Evolutionary conservation across 176 grass and related monocot species (phyloP), one percentile per base, ranked within the genome.

Genomic region (Musa troglodytarum): DNA sequence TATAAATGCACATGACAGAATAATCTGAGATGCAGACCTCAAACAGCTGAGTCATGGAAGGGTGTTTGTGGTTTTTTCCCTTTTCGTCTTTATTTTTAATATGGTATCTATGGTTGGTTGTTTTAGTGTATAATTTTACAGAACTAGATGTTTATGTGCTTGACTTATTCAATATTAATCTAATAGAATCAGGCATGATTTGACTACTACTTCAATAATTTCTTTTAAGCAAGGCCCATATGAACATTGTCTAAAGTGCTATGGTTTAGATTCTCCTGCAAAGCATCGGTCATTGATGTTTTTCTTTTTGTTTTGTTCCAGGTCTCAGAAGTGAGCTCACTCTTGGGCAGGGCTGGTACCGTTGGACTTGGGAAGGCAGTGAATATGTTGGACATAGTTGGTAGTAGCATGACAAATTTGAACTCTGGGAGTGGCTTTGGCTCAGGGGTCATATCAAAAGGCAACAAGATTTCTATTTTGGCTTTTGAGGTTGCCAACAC

Each of bases 401-500:
- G 80, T 82, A 82, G 73, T 69, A 76, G 63, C 21, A 67, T 72
- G 63, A 51, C 62, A 14, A 84, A 53, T 54, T 75, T 82, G 49
- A 77, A 66, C 52, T 66, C 79, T 26, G 63, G 76, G 61, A 63
- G 29, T 52, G 74, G 79, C 13, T 74, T 34, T 79, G 76, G 55
- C 8, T 67, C 69, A 59, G 79, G 71, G 43, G 54, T 58, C 11
- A 79, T 24, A 49, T 59, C 19, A 16, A 66, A 86, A 69, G 73
- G 68, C 75, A 78, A 61, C 25, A 94, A 67, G 17, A 85, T 90
- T 65, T 59, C 24, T 16, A 84, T 90, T 75, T 58, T 94, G 78
- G 76, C 81, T 50, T 88, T 94, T 26, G 91, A 94, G 83, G 80
- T 93, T 51, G 87, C 91, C 49, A 94, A 94, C 72, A 90, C 83